Base-by-base conservation (phyloP, 768 basidiomycete genomes). In the Mycena galopus region DNA sequence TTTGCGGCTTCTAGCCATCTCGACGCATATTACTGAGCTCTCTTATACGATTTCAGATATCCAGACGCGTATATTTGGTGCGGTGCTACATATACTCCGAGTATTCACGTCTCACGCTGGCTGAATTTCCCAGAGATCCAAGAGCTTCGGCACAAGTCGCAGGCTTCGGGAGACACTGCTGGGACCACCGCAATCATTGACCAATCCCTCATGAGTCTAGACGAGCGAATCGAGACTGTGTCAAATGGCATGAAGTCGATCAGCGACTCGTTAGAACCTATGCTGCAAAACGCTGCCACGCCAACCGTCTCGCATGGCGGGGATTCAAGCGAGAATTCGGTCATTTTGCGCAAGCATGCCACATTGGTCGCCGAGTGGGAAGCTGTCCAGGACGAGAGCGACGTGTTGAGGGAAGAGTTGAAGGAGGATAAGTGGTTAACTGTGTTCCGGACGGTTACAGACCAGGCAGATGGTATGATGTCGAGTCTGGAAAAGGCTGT, bases 391-490 rank as follows among this genome's bases (percentile, higher is more conserved):
- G 89, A 90, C 65, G 94, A 96, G 77, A 93, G 92, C 65, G 92
- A 94, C 53, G 90, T 92, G 30, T 82, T 98, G 69, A 87, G 93
- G 73, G 96, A 97, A 77, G 98, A 99, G 82, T 86, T 99, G 74
- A 96, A 95, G 83, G 97, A 98, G 82, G 97, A 98, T 82, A 97
- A 97, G 77, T 98, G 96, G 95, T 87, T 99, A 77, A 94, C 93
- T 14, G 95, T 98, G 25, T 98, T 98, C 82, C 89, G 96, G 75
- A 97, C 95, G 7, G 94, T 96, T 68, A 92, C 95, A 51, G 93
- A 96, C 78, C 97, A 98, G 81, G 97, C 97, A 51, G 95, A 96
- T 79, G 96, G 95, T 29, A 98, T 99, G 97, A 97, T 99, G 96
- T 90, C 90, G 32, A 95, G 94, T 78, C 83, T 99, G 75, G 95